Percentiles rank a stretch among this genome's conserved stretches.
phyloP scores from a whole-genome alignment of 306 rosid genomes.

The Oemleria cerasiformis region DNA sequence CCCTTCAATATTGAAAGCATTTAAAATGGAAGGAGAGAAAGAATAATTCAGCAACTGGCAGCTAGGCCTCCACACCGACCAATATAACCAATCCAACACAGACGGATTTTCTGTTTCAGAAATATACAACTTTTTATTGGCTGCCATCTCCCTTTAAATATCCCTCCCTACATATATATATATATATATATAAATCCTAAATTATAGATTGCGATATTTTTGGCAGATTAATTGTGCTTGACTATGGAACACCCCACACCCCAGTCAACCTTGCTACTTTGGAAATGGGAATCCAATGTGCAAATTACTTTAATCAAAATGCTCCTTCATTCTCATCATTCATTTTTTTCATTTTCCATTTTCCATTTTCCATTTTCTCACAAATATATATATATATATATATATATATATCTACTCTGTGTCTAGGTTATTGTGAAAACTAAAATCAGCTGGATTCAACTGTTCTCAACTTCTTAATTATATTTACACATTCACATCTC shows the following conservation, averaged over 20 bases:
- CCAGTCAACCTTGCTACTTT: neutral
- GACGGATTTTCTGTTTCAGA: slow-evolving; percentile 52
- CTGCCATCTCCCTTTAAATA: slow-evolving; percentile 30
- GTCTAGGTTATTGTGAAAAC: no score
- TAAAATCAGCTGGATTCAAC: no score
- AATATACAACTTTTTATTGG: slow-evolving; percentile 41
- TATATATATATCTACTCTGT: no score
- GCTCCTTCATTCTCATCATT: neutral
- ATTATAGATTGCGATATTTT: neutral
- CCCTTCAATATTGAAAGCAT: slow-evolving; percentile 15
- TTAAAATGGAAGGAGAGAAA: slow-evolving; percentile 18
- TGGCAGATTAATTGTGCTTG: neutral
- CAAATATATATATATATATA: no score
- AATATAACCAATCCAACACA: slow-evolving; percentile 69
- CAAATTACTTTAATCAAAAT: neutral
- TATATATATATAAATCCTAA: neutral
- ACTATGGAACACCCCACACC: neutral
- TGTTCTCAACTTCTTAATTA: no score
- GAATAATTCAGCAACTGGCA: neutral
- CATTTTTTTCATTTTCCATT: no score
- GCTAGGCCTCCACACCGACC: slow-evolving; percentile 69
- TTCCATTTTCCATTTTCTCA: no score
- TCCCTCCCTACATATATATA: neutral
- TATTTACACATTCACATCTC: no score
- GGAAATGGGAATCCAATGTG: neutral